Base-by-base conservation (phyloP, 2,329 filamentous ascomycete genomes). In the Pseudogymnoascus sp. region DNA sequence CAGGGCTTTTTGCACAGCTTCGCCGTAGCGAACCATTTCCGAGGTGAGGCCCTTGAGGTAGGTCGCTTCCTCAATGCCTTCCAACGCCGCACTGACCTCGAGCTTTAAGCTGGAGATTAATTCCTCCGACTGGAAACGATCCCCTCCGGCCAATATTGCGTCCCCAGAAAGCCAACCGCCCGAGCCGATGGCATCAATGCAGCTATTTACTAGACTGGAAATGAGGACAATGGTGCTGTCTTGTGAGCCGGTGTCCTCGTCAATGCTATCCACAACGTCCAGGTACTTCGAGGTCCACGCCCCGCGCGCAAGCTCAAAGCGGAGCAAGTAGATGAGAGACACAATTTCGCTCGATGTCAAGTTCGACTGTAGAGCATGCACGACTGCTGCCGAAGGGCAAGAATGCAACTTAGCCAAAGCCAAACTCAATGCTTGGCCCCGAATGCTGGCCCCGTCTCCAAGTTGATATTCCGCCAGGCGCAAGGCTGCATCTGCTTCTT, bases 261-360 rank as follows among this genome's bases (percentile, higher is more conserved):
- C 75, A 23, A 78, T 74, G 12, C 74, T 70, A 40, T 83, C 79
- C 31, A 80, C 76, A 61, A 78, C 74, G 68, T 89, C 88, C 38
- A 89, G 76, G 73, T 92, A 91, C 21, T 84, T 81, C 16, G 85
- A 84, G 0, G 88, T 91, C 90, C 90, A 93, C 34, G 87, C 87
- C 63, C 89, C 89, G 67, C 86, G 84, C 61, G 87, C 84, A 53
- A 93, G 80, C 75, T 93, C 88, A 66, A 88, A 81, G 63, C 89
- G 85, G 31, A 93, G 79, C 5, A 92, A 79, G 67, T 88, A 84
- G 68, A 93, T 87, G 62, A 93, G 80, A 37, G 86, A 86, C 9
- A 91, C 78, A 23, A 89, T 84, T 68, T 93, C 88, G 66, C 88
- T 82, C 2, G 84, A 86, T 59, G 82, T 81, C 65, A 91, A 83